Evolutionary conservation across 768 basidiomycete genomes (phyloP), one percentile per base, ranked within the genome.

Genomic region (Galerina marginata): DNA sequence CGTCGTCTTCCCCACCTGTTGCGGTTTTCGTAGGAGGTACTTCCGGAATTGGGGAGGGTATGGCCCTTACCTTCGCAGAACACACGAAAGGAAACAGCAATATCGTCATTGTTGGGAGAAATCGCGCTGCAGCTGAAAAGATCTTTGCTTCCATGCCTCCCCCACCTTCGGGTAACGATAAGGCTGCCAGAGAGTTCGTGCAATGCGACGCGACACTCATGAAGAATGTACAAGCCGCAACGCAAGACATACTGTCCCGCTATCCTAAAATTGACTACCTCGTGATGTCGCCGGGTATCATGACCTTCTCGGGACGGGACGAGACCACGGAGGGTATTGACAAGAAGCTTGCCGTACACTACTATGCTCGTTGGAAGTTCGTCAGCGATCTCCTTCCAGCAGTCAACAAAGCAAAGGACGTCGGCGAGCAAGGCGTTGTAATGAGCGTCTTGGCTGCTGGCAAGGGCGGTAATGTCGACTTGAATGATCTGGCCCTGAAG

Each of bases 51-150:
- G 84, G 85, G 1, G 74, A 79, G 51, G 77, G 76, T 6, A 80
- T 81, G 66, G 82, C 81, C 0, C 71, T 77, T 47, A 71, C 75
- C 6, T 79, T 86, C 50, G 83, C 80, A 5, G 69, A 72, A 9
- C 70, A 80, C 64, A 79, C 81, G 0, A 77, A 82, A 20, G 84
- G 85, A 15, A 79, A 81, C 58, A 77, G 79, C 26, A 77, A 81
- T 61, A 83, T 87, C 68, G 69, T 86, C 63, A 74, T 87, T 64
- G 75, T 83, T 36, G 86, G 84, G 0, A 76, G 83, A 12, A 85
- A 85, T 71, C 75, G 76, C 47, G 69, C 60, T 14, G 80, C 84
- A 4, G 85, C 82, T 2, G 76, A 83, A 36, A 54, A 67, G 16
- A 78, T 83, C 62, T 72, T 87, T 54, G 74, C 78, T 1, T 70